Evolutionary conservation across 164 flowering plant species (phyloP).

Genomic region (Houttuynia cordata): DNA sequence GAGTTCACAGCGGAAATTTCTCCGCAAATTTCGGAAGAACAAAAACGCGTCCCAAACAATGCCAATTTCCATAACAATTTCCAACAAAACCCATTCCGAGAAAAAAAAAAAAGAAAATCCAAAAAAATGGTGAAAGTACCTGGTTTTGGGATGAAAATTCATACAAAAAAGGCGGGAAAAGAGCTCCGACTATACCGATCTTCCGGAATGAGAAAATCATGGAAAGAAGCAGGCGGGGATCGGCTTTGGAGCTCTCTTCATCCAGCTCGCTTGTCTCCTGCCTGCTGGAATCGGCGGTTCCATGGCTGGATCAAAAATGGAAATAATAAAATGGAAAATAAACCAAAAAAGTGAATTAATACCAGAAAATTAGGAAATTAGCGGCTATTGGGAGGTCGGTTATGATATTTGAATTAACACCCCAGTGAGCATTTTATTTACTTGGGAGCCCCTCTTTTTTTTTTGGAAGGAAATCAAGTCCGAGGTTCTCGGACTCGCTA

Average conservation of each 20-base stretch:
- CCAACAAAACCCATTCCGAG: background rate
- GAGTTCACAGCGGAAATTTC: background rate
- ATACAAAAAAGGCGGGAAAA: background rate
- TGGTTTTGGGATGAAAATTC: background rate
- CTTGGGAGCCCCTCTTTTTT: too few relatives aligned
- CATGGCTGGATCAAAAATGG: background rate
- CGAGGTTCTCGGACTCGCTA: too few relatives aligned
- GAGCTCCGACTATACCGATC: background rate
- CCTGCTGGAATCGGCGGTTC: background rate
- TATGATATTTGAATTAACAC: too few relatives aligned
- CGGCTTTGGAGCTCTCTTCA: background rate
- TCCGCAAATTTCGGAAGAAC: background rate
- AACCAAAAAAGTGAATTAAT: too few relatives aligned
- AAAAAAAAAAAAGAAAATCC: background rate
- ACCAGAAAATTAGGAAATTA: too few relatives aligned
- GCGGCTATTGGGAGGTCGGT: too few relatives aligned
- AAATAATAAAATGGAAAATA: too few relatives aligned
- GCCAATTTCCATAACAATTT: background rate
- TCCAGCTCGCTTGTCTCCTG: background rate
- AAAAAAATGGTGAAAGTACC: conserved; percentile 1
- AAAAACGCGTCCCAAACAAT: background rate
- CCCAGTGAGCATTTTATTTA: too few relatives aligned
- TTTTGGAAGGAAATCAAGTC: too few relatives aligned
- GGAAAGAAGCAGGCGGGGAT: background rate
- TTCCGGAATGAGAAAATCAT: background rate